Base-by-base conservation (phyloP, 352 stramenopile genomes). In the Globisporangium irregulare region DNA sequence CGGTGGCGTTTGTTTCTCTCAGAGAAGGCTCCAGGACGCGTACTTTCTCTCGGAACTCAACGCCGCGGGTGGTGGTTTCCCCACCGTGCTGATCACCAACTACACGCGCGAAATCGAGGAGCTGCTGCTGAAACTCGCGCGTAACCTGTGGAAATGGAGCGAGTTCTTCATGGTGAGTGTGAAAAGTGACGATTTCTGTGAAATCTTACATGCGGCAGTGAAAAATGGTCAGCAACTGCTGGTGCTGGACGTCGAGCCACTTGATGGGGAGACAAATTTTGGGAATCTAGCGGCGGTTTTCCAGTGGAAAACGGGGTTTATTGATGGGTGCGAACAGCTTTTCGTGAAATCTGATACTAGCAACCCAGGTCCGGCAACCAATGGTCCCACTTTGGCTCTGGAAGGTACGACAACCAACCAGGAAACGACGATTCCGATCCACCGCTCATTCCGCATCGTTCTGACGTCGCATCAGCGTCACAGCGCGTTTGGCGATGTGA, bases 161-260 rank as follows among this genome's bases (percentile, higher is more conserved):
- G 54, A 86, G 0, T 75, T 87, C 3, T 65, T 74, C 48, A 85
- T 86, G 76, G 68, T 86, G 1, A 77, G 71, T 38, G 66, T 72
- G 9, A 73, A 68, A 54, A 75, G 73, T 0, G 7, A 27, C 4
- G 79, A 86, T 29, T 76, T 92, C 20, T 59, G 79, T 9, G 27
- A 71, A 0, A 73, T 75, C 0, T 60, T 92, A 14, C 24, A 34
- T 5, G n/a, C 58, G 2, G 80, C 84, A 18, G 72, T 87, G n/a
- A 57, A 53, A 18, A 67, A 82, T 9, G 84, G 82, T 1, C 71
- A 89, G 12, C 82, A 90, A 59, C 48, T 92, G 7, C 24, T 92
- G 20, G 80, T 92, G 6, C 64, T 92, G 0, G 84, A 90, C 15
- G 74, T 90, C 0, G 73, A 86, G 8, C 82, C 82, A 3, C 53